Evolutionary conservation across 371 early-diverging fungal genomes (phyloP).

Genomic region (Synchytrium microbalum): DNA sequence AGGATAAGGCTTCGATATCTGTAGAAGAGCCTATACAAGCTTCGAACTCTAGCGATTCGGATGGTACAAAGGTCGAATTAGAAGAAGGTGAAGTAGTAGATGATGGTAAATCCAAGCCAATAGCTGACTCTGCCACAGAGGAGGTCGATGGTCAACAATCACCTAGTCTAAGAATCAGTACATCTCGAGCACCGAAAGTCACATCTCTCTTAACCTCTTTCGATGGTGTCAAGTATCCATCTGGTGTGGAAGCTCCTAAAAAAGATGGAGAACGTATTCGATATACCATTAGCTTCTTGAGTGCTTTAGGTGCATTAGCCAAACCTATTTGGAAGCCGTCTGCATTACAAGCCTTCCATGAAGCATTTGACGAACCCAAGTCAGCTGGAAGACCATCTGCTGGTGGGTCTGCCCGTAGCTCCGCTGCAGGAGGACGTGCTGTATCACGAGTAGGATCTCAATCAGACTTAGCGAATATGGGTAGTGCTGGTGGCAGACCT

Average conservation of each 20-base stretch:
- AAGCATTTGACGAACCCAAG: constrained; percentile 8
- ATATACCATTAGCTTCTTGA: neutral
- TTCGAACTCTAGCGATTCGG: constrained; percentile 9
- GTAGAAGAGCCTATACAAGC: constrained; percentile 21
- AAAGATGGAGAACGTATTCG: neutral
- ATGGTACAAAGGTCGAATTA: constrained; percentile 11
- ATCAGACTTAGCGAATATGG: constrained; percentile 20
- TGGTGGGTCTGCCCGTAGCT: neutral
- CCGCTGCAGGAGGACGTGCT: neutral
- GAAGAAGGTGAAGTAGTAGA: constrained; percentile 22
- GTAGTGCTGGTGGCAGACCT: constrained; percentile 22
- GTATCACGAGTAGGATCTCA: constrained; percentile 22
- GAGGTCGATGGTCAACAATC: constrained; percentile 17
- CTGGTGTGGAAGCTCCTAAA: constrained; percentile 3
- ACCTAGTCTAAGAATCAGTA: neutral
- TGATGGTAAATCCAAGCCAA: constrained; percentile 11
- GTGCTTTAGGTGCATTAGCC: neutral
- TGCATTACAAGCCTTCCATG: constrained; percentile 5
- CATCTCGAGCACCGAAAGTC: neutral
- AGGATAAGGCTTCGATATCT: constrained; percentile 30
- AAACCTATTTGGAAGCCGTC: neutral
- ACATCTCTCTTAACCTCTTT: constrained; percentile 19
- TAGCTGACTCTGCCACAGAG: constrained; percentile 13
- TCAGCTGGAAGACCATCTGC: constrained; percentile 13
- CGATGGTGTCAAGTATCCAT: constrained; percentile 23